Evolutionary conservation across 2,329 filamentous ascomycete species (phyloP), one percentile per base, ranked within the genome.

Genomic region (Waltergamsia citrina): DNA sequence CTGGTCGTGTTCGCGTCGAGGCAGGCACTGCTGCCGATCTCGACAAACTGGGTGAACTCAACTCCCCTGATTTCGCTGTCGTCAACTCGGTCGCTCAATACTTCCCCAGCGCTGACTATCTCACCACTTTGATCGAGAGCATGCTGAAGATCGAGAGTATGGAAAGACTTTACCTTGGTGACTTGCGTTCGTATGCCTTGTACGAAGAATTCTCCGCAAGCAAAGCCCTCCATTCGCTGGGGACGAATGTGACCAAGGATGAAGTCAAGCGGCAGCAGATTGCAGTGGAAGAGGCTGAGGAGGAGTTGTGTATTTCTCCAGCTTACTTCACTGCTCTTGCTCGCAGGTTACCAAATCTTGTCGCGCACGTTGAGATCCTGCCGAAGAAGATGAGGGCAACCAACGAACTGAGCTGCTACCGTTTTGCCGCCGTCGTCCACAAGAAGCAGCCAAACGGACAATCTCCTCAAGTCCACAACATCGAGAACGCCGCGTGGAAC

Each of bases 341-440:
- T 3, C 20, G 2, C 2, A 41, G 26, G 2, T 22, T 44, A 4
- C 45, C 48, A 2, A 34, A 43, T 11, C 29, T 25, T 2, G 23
- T 50, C 14, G 27, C 23, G 14, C 46, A 50, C 16, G 45, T 50
- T 4, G 44, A 47, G 25, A 44, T 51, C 26, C 7, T 50, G 1
- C 45, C 47, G 7, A 51, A 50, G 34, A 41, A 29, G 8, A 48
- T 51, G 44, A 21, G 29, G 12, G 47, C 46, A 2, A 46, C 39
- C 3, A 50, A 50, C 11, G 48, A 51, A 28, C 39, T 51, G 4
- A 49, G 44, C 36, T 33, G 29, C 4, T 50, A 49, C 21, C 45
- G 49, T 3, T 51, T 48, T 26, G 40, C 42, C 1, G 48, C 46
- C 6, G 42, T 51, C 4, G 15, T 51, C 2, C 38, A 50, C 32